Conservation (phyloP, 495 filamentous ascomycete genomes). For the Talaromyces liani region DNA sequence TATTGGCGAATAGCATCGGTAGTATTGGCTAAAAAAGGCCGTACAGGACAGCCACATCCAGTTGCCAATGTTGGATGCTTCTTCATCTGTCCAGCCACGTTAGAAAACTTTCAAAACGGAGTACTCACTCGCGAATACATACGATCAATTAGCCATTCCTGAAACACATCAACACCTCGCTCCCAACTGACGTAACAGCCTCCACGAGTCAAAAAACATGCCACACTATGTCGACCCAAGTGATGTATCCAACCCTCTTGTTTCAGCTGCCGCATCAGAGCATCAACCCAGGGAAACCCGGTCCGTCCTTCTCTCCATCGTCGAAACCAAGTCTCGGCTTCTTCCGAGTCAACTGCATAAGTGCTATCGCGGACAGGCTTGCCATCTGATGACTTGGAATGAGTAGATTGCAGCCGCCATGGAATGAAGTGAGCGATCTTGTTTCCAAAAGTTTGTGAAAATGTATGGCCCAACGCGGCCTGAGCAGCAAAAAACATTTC, state of each 20-base stretch:
- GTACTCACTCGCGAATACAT: background rate
- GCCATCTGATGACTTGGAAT: constrained; percentile 22
- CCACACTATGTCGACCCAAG: constrained; percentile 62
- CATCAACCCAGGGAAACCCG: constrained; percentile 69
- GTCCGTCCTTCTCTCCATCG: constrained; percentile 59
- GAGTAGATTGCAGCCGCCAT: constrained; percentile 58
- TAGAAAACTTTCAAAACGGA: too few species aligned
- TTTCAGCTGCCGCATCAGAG: constrained; percentile 64
- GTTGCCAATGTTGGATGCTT: constrained; percentile 60
- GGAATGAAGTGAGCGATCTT: constrained; percentile 55
- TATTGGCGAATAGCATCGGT: constrained; percentile 57
- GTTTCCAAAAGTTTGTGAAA: constrained; percentile 52
- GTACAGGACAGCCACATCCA: constrained; percentile 73
- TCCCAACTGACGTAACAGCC: constrained; percentile 71
- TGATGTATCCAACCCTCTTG: constrained; percentile 70
- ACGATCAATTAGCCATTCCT: constrained; percentile 62
- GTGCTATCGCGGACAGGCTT: constrained; percentile 32
- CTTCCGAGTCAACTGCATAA: constrained; percentile 47
- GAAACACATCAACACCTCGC: constrained; percentile 65
- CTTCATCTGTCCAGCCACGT: constrained; percentile 36
- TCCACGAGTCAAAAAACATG: constrained; percentile 64
- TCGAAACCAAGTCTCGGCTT: constrained; percentile 53
- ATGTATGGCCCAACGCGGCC: constrained; percentile 50
- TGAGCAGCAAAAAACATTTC: constrained; percentile 76
- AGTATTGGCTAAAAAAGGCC: constrained; percentile 60